Evolutionary conservation across 108 stramenopile species (phyloP).

Genomic region (Epipyxis sp.): DNA sequence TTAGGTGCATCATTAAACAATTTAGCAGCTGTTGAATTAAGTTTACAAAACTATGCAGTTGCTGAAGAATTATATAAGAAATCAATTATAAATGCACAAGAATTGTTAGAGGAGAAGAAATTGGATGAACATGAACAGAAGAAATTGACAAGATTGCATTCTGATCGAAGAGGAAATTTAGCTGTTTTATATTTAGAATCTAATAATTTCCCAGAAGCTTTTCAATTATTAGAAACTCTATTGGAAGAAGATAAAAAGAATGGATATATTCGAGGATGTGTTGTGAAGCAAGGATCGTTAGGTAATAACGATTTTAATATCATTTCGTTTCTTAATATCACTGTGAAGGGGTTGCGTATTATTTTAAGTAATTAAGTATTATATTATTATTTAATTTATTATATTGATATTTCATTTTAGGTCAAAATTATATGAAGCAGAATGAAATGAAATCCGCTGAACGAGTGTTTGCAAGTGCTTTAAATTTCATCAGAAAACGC

Average conservation of each 20-base stretch:
- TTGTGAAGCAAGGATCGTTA: constrained; percentile 10
- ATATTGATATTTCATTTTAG: no score
- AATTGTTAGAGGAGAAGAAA: background rate
- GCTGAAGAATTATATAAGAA: background rate
- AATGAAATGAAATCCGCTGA: background rate
- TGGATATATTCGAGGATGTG: background rate
- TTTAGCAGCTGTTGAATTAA: background rate
- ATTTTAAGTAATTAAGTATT: no score
- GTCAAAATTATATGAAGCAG: background rate
- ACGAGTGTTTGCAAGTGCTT: background rate
- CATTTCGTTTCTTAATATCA: no score
- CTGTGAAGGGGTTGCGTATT: no score
- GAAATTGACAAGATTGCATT: background rate
- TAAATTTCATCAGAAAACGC: background rate
- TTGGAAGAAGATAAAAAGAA: background rate
- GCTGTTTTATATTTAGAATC: background rate
- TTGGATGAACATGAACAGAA: background rate
- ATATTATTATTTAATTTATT: no score
- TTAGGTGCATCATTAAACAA: constrained; percentile 1
- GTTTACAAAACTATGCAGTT: background rate
- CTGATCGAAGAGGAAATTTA: background rate
- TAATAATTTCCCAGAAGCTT: background rate
- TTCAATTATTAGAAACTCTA: background rate
- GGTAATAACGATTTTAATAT: no score
- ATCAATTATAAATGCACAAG: background rate